Percentiles rank a stretch among this genome's conserved stretches.
phyloP scores from a whole-genome alignment of 768 basidiomycete genomes.

The Cytidiella melzeri region DNA sequence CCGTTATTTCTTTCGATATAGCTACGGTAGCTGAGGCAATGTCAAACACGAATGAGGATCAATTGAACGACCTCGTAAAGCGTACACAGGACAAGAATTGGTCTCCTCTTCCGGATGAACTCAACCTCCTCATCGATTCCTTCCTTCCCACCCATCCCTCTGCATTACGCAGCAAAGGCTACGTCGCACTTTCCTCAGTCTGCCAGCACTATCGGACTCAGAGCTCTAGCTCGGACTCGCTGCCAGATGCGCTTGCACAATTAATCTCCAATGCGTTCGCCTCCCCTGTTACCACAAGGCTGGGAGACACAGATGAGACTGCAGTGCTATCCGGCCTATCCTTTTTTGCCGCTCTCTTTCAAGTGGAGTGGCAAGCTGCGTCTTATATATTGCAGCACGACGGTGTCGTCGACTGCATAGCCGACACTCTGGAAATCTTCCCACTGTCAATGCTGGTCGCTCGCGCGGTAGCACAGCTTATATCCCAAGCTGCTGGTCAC shows the following conservation, averaged over 20 bases:
- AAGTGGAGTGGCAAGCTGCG: slow-evolving; percentile 71
- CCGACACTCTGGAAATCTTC: slow-evolving; percentile 66
- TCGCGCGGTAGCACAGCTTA: slow-evolving; percentile 61
- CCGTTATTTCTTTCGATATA: no score
- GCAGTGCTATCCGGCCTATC: slow-evolving; percentile 49
- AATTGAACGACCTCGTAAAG: slow-evolving; percentile 28
- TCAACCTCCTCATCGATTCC: slow-evolving; percentile 43
- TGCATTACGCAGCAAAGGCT: slow-evolving; percentile 55
- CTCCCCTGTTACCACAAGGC: slow-evolving; percentile 39
- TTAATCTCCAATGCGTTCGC: slow-evolving; percentile 45
- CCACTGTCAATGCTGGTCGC: slow-evolving; percentile 43
- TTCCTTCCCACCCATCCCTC: slow-evolving; percentile 44
- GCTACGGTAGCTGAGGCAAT: no score
- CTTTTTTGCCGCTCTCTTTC: slow-evolving; percentile 75
- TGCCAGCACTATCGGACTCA: slow-evolving; percentile 52
- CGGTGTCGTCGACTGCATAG: slow-evolving; percentile 54
- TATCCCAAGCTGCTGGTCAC: slow-evolving; percentile 72
- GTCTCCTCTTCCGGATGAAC: slow-evolving; percentile 46
- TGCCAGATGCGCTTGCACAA: slow-evolving; percentile 42
- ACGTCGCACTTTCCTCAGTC: slow-evolving; percentile 59
- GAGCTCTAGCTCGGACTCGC: slow-evolving; percentile 30
- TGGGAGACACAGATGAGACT: slow-evolving; percentile 52
- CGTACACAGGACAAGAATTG: slow-evolving; percentile 26
- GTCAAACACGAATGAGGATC: slow-evolving; percentile 16
- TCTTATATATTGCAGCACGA: slow-evolving; percentile 58